Conservation (phyloP, 345 rosid genomes). For the Excoecaria cochinchinensis region DNA sequence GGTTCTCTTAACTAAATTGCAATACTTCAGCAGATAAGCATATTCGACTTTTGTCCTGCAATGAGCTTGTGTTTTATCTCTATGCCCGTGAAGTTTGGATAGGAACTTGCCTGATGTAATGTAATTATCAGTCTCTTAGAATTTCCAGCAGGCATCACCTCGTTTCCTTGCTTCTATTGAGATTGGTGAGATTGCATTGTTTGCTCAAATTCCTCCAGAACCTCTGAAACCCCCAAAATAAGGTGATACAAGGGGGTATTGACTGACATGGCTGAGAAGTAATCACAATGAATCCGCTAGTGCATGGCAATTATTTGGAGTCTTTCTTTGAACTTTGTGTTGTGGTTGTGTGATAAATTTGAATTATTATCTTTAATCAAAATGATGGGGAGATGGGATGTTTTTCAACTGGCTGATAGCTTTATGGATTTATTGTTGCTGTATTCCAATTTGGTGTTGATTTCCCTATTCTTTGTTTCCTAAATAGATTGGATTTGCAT, state of each 20-base stretch:
- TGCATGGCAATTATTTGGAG: neutral
- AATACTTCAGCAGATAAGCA: neutral
- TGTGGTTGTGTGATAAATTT: neutral
- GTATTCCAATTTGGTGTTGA: neutral
- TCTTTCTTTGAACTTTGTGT: neutral
- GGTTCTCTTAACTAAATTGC: neutral
- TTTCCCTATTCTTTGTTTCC: neutral
- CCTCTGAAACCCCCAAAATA: neutral
- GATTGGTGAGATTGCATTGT: neutral
- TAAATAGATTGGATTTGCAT: neutral
- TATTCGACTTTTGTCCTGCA: neutral
- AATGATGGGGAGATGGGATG: neutral
- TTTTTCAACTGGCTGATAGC: neutral
- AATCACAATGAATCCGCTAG: neutral
- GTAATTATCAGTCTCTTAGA: neutral
- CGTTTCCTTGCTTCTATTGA: neutral
- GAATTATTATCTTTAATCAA: neutral
- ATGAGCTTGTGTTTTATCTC: neutral
- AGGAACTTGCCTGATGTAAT: neutral
- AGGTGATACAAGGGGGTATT: neutral
- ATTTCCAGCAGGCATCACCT: neutral
- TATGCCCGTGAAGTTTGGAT: neutral
- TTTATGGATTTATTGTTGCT: neutral
- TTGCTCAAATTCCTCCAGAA: neutral
- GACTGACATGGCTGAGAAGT: neutral